These are phyloP conservation scores for Cordyceps militaris DNA, from an alignment of 2,329 filamentous ascomycete species.

Conservation along the genomic window DNA sequence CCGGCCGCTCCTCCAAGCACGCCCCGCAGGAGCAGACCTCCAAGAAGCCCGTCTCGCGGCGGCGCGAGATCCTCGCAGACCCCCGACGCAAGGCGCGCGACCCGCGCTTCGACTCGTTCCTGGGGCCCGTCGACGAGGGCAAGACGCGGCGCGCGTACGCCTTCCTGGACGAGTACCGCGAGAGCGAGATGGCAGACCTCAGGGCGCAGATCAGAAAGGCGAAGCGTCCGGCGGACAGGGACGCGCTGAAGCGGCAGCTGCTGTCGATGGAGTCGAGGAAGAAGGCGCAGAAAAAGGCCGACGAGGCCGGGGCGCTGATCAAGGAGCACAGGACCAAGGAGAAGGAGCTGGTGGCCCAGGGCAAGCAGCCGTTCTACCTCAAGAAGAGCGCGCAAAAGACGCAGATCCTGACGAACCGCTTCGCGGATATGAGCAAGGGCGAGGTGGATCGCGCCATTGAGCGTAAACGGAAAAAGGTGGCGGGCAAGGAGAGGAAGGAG, in stretches of 20 bases:
- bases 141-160: conserved; percentile 67
- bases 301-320: conserved; percentile 62
- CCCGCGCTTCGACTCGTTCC: conserved; percentile 74
- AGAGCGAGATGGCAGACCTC: conserved; percentile 72
- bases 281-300: conserved; percentile 62
- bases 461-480: conserved; percentile 81
- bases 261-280: conserved; percentile 72
- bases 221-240: conserved; percentile 60
- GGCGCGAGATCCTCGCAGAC: conserved; percentile 61
- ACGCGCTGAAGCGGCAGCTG: conserved; percentile 64
- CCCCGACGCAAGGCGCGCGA: conserved; percentile 61
- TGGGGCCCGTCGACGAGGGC: conserved; percentile 45
- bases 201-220: conserved; percentile 55
- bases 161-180: conserved; percentile 82
- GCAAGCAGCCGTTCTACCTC: conserved; percentile 88
- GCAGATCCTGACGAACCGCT: conserved; percentile 70
- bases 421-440: conserved; percentile 74
- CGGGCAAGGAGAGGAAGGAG: conserved; percentile 75
- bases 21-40: conserved; percentile 77
- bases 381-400: conserved; percentile 93
- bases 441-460: conserved; percentile 81
- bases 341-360: conserved; percentile 76
- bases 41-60: conserved; percentile 76
- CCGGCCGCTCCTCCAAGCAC: conserved; percentile 63
- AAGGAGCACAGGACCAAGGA: conserved; percentile 73